These are phyloP conservation scores for Hymenoscyphus scutula DNA, from an alignment of 2,329 filamentous ascomycete genomes.

Conservation along the genomic window DNA sequence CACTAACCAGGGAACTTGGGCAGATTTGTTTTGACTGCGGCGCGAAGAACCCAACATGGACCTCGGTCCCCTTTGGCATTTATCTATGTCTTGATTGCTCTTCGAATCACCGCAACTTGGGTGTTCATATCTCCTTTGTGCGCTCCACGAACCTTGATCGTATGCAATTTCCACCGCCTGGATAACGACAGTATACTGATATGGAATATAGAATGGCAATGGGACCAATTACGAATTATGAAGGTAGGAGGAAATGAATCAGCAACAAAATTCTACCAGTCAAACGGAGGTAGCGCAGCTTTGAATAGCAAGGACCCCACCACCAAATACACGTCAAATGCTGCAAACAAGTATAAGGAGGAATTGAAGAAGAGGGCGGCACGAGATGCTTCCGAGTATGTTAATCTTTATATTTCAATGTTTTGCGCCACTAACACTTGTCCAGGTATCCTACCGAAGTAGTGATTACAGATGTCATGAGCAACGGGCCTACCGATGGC, in stretches of 20 bases:
- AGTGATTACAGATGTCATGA: slow-evolving; percentile 70
- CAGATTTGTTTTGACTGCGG: slow-evolving; percentile 98
- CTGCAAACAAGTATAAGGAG: slow-evolving; percentile 97
- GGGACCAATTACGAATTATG: slow-evolving; percentile 96
- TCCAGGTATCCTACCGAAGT: slow-evolving; percentile 80
- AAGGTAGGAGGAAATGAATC: slow-evolving; percentile 98
- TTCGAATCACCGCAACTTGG: slow-evolving; percentile 93
- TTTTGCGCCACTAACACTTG: slow-evolving; percentile 23
- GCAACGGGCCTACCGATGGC: slow-evolving; percentile 59
- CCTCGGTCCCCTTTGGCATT: slow-evolving; percentile 93
- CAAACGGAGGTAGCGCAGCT: slow-evolving; percentile 89
- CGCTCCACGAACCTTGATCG: slow-evolving; percentile 97
- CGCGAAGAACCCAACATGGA: slow-evolving; percentile 98
- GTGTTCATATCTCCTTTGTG: slow-evolving; percentile 98
- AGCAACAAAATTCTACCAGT: slow-evolving; percentile 96
- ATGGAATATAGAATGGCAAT: slow-evolving; percentile 77
- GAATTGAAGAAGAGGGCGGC: slow-evolving; percentile 85
- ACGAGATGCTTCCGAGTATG: slow-evolving; percentile 80
- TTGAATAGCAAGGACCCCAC: slow-evolving; percentile 95
- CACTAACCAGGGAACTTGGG: slow-evolving; percentile 20
- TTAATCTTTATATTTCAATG: slow-evolving; percentile 17
- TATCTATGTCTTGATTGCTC: slow-evolving; percentile 98
- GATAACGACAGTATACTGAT: slow-evolving; percentile 24
- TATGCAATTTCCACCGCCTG: slow-evolving; percentile 50
- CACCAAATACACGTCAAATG: slow-evolving; percentile 91